Evolutionary conservation across 2,329 filamentous ascomycete species (phyloP), one percentile per base, ranked within the genome.

Genomic region (Ceratocystis harringtonii): DNA sequence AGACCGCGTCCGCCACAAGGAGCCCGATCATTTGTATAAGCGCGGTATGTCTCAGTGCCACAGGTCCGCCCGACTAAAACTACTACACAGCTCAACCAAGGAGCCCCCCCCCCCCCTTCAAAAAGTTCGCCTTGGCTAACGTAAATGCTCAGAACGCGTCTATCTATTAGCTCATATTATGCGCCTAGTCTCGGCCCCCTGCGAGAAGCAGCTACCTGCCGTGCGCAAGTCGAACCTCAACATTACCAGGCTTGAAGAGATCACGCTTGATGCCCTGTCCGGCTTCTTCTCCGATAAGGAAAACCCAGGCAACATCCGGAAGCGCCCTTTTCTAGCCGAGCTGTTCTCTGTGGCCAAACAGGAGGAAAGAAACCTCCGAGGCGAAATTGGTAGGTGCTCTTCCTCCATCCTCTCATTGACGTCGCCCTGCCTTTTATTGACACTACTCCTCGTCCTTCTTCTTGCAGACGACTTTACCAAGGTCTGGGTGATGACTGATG

Each of bases 11-110:
- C 78, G 82, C 12, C 87, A 89, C 72, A 86, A 83, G 70, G 87
- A 90, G 73, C 88, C 87, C 0, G 87, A 90, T 70, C 88, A 90
- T 74, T 75, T 89, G 61, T 81, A 82, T 70, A 89, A 87, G 72
- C 77, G 80, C 71, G 84, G 86, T 88, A 73, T 70, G 76, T 45
- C 58, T 36, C 4, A 10, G 30, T 61, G n/a, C 36, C 44, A 19
- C 10, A 70, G 43, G 1, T 48, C 61, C 5, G 4, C 36, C 22
- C 25, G 17, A 6, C 22, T n/a, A 15, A 15, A 22, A 10, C n/a
- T 25, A 22, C 30, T 45, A 12, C 10, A 36, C 22, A 25, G 8
- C 32, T 8, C 32, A 32, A 10, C 32, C 32, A 32, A 32, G 32
- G 32, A 32, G 2, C 32, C 6, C 32, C 30, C 22, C 22, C 22